These are phyloP conservation scores for Cladochytrium replicatum DNA, from an alignment of 192 early-diverging fungal species.

Conservation along the genomic window DNA sequence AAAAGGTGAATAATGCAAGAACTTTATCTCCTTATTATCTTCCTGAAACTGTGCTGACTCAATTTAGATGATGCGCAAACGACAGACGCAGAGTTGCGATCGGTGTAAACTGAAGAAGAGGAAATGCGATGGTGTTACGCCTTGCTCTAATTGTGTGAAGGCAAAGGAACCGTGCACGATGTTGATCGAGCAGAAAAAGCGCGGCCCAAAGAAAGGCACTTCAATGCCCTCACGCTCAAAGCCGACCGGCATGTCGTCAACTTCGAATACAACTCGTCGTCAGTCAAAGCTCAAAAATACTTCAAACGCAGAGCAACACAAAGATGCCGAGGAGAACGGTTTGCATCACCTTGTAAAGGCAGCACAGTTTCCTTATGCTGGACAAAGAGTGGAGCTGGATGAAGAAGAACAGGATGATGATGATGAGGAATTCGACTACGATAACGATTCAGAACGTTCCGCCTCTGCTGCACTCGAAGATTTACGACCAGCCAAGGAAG, in stretches of 20 bases:
- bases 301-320: neutral
- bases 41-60: too few species aligned
- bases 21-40: too few species aligned
- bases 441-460: too few species aligned
- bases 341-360: too few species aligned
- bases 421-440: too few species aligned
- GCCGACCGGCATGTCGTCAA: neutral
- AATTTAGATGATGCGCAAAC: constrained; percentile 10
- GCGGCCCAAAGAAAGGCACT: constrained; percentile 22
- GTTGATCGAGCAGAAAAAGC: constrained; percentile 34
- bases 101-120: constrained; percentile 34
- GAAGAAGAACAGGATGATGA: too few species aligned
- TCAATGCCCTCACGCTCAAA: neutral
- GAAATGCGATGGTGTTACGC: constrained; percentile 23
- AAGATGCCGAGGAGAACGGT: neutral
- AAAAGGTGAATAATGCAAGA: too few species aligned
- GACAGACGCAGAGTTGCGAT: constrained; percentile 36
- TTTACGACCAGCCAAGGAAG: too few species aligned
- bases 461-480: too few species aligned
- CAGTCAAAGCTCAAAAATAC: neutral
- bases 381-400: too few species aligned
- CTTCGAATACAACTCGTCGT: neutral
- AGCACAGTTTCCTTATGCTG: too few species aligned
- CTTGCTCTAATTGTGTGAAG: constrained; percentile 28
- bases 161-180: constrained; percentile 28